phyloP scores from a whole-genome alignment of 176 grass and related monocot genomes.

The Ampelocalamus luodianensis region DNA sequence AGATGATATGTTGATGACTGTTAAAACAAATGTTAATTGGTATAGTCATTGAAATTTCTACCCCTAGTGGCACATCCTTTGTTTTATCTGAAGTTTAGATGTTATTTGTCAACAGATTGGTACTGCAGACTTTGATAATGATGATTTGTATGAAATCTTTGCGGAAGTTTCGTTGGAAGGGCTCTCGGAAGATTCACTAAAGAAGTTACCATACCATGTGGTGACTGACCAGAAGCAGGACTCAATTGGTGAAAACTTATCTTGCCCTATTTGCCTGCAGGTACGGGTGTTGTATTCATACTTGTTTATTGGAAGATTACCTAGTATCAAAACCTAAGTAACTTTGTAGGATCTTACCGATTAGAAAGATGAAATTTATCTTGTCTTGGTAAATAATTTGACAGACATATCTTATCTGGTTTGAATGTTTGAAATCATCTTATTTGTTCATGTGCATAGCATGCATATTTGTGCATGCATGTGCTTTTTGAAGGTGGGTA shows the following conservation, averaged over 20 bases:
- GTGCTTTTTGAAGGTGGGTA: background rate
- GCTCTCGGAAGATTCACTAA: constrained; percentile 60
- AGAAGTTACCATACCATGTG: constrained; percentile 72
- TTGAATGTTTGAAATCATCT: background rate
- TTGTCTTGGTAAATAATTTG: constrained; percentile 16
- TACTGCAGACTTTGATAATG: constrained; percentile 56
- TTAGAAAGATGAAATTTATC: constrained; percentile 2
- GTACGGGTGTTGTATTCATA: constrained; percentile 33
- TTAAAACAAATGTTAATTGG: background rate
- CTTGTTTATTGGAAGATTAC: background rate
- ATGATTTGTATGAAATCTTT: constrained; percentile 59
- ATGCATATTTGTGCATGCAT: background rate
- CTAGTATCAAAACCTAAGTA: background rate
- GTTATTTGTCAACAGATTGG: constrained; percentile 43
- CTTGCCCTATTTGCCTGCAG: constrained; percentile 85
- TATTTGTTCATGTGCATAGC: background rate
- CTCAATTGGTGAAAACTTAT: constrained; percentile 45
- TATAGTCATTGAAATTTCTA: constrained; percentile 12
- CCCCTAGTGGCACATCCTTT: background rate
- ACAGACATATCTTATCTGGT: background rate
- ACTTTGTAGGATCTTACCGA: background rate
- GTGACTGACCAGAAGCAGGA: constrained; percentile 59
- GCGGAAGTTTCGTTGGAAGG: constrained; percentile 60
- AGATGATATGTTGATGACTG: background rate
- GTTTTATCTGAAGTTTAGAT: constrained; percentile 3